Base-by-base conservation (phyloP, 2,329 filamentous ascomycete genomes). In the Parafenestella ontariensis region DNA sequence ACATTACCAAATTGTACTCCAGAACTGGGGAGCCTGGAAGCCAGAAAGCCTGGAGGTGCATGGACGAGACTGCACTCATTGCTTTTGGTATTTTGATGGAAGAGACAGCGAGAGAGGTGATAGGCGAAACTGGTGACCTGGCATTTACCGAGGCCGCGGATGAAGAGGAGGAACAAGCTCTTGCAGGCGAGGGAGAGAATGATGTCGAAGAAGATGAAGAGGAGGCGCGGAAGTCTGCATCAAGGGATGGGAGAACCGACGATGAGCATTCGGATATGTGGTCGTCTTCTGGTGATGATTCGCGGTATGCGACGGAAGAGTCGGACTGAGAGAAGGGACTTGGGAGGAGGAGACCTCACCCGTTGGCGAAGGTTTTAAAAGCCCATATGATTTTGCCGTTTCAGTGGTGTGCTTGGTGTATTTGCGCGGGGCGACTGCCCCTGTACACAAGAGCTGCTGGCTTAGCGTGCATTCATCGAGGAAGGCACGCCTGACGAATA, bases 11-110 rank as follows among this genome's bases (percentile, higher is more conserved):
- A 51, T 90, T 87, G 71, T 92, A 91, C 75, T 79, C 62, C 1
- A 55, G 58, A 3, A 75, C 68, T 17, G 51, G 57, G 5, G 40
- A 54, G 29, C 37, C 48, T 1, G 58, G 54, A 7, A 51, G 42
- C n/a, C 71, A 63, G 17, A 61, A 64, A 23, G 77, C 81, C 47
- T 83, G 80, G 62, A 77, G 82, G 59, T 90, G 86, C 72, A 85
- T 94, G 84, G 89, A 94, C 68, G 90, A 91, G 77, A 91, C 89
- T 13, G 90, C 90, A 3, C 79, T 94, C 53, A 77, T 94, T 49
- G 89, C 90, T 1, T 81, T 94, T 66, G 89, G 90, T 1, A 86
- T 94, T 44, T 74, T 94, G 52, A 77, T 93, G 37, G 90, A 94
- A 75, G 90, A 94, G 74, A 83, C 85, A 2, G 81, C 84, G 15